Evolutionary conservation across 2,329 filamentous ascomycete species (phyloP).

Genomic region (Ophiosphaerella herpotricha): DNA sequence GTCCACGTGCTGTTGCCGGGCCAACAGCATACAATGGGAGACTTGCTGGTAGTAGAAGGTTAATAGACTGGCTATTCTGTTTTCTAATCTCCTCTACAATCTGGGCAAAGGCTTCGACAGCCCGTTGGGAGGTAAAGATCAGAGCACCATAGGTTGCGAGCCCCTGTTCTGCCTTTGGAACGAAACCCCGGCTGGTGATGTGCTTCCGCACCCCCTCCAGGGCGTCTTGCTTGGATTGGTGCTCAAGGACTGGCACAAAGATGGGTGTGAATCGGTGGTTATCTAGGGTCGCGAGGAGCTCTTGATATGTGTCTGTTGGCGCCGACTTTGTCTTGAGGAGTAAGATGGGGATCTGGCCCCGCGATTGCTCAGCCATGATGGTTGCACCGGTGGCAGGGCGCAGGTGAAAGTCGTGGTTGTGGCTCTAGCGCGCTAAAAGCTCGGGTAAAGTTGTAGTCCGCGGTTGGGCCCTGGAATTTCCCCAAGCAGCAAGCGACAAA

Average conservation of each 20-base stretch:
- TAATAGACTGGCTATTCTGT: conserved; percentile 26
- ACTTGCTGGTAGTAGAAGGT: conserved; percentile 50
- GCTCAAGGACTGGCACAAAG: conserved; percentile 79
- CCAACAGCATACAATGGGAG: conserved; percentile 78
- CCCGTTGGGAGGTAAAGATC: conserved; percentile 82
- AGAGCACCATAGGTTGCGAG: conserved; percentile 68
- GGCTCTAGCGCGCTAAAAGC: conserved; percentile 7
- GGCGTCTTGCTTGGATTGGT: conserved; percentile 66
- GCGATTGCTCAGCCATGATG: conserved; percentile 29
- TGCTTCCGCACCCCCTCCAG: conserved; percentile 59
- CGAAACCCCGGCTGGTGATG: conserved; percentile 54
- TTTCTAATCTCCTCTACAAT: conserved; percentile 62
- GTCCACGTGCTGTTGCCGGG: conserved; percentile 76
- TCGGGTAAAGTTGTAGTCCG: conserved; percentile 30
- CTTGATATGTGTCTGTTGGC: conserved; percentile 73
- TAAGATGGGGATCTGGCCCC: conserved; percentile 60
- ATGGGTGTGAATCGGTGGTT: conserved; percentile 61
- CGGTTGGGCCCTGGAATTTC: conserved; percentile 28
- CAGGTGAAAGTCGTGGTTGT: background rate
- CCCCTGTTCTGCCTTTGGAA: conserved; percentile 16
- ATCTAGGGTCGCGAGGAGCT: conserved; percentile 61
- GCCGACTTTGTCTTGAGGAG: conserved; percentile 78
- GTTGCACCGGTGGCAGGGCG: background rate
- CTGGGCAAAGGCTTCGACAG: conserved; percentile 75
- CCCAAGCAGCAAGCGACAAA: conserved; percentile 16